Conservation (phyloP, 345 rosid genomes). For the Raphanus sativus region DNA sequence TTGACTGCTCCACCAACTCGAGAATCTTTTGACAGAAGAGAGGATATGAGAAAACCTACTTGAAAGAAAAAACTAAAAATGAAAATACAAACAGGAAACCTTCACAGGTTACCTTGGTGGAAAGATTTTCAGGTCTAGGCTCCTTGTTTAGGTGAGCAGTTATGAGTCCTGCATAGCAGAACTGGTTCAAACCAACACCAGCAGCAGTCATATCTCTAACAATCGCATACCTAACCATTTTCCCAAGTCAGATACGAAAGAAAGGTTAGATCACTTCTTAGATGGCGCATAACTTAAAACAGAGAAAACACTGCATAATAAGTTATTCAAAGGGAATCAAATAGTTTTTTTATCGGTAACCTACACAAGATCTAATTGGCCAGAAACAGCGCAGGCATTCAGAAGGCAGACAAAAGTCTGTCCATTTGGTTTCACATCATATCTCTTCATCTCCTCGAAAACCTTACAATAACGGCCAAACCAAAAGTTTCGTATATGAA, state of each 20-base stretch:
- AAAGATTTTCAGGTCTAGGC: slow-evolving; percentile 62
- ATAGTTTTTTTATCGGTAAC: slow-evolving; percentile 33
- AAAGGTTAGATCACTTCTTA: background rate
- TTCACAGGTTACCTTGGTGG: slow-evolving; percentile 54
- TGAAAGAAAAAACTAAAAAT: background rate
- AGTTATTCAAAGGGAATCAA: background rate
- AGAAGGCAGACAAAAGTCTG: slow-evolving; percentile 85
- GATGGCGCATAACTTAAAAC: background rate
- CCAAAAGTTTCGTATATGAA: background rate
- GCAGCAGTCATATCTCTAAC: slow-evolving; percentile 98
- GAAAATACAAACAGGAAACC: background rate
- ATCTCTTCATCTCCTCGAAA: slow-evolving; percentile 88
- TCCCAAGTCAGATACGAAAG: slow-evolving; percentile 12
- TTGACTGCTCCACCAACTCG: slow-evolving; percentile 82
- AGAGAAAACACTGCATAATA: background rate
- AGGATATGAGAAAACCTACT: slow-evolving; percentile 22
- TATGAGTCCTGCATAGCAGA: slow-evolving; percentile 97
- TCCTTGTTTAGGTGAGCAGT: slow-evolving; percentile 72
- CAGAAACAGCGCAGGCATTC: slow-evolving; percentile 87
- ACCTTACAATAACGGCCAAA: slow-evolving; percentile 47
- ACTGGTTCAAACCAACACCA: slow-evolving; percentile 88
- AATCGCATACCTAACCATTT: slow-evolving; percentile 61
- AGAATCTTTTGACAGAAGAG: slow-evolving; percentile 55
- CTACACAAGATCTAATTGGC: slow-evolving; percentile 84
- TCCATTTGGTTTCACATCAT: slow-evolving; percentile 87